phyloP scores from a whole-genome alignment of 768 basidiomycete species.

The Cubamyces sp. region DNA sequence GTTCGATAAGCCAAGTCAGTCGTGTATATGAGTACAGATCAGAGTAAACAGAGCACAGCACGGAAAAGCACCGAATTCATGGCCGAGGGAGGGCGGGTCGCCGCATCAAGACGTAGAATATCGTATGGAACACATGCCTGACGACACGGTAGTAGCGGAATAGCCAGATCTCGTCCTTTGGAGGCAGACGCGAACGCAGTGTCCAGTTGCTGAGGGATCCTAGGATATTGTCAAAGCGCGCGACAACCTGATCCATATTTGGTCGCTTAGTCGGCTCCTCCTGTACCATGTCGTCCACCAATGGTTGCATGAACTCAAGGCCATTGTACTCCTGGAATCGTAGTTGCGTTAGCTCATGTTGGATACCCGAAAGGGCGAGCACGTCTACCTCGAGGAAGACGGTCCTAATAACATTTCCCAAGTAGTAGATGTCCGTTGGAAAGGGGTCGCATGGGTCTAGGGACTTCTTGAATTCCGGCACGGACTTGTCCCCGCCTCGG shows the following conservation, averaged over 20 bases:
- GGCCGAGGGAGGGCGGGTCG: slow-evolving; percentile 10
- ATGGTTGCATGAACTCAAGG: slow-evolving; percentile 37
- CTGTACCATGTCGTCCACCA: slow-evolving; percentile 39
- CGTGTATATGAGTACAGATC: slow-evolving; percentile 31
- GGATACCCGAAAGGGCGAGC: slow-evolving; percentile 29
- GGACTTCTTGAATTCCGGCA: slow-evolving; percentile 36
- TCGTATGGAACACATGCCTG: slow-evolving; percentile 7
- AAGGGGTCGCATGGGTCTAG: slow-evolving; percentile 35
- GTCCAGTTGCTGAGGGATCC: slow-evolving; percentile 27
- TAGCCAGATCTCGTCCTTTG: slow-evolving; percentile 4
- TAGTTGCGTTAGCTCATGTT: slow-evolving; percentile 28
- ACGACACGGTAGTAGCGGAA: background rate
- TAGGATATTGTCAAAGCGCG: slow-evolving; percentile 33
- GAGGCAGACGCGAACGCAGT: slow-evolving; percentile 36
- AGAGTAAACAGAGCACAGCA: no score
- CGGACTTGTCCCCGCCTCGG: slow-evolving; percentile 46
- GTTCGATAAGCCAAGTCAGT: slow-evolving; percentile 29
- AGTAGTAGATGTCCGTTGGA: slow-evolving; percentile 40
- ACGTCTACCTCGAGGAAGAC: background rate
- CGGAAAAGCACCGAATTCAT: no score
- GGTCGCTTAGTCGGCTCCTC: slow-evolving; percentile 39
- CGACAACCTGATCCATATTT: slow-evolving; percentile 35
- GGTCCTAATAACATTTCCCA: slow-evolving; percentile 38
- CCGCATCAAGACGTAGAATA: background rate
- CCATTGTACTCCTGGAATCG: slow-evolving; percentile 26